These are phyloP conservation scores for Liquidambar formosana DNA, from an alignment of 164 flowering plant genomes.

Conservation along the genomic window DNA sequence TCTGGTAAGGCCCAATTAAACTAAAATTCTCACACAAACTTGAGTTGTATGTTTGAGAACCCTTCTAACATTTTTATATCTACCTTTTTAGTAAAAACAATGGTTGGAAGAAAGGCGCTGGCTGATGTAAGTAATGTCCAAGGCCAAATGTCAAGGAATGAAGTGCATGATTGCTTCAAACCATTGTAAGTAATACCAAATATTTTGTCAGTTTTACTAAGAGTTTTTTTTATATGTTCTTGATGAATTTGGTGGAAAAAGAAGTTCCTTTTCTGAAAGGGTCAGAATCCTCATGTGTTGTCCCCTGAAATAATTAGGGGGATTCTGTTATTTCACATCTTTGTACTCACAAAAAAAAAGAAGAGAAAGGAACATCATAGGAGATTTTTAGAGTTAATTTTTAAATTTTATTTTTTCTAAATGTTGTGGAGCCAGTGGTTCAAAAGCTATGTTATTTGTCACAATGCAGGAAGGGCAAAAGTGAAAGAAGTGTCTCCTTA, in stretches of 20 bases:
- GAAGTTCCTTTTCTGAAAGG: not conserved
- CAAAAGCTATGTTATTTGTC: not conserved
- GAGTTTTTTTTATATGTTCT: not conserved
- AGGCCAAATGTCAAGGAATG: constrained; percentile 21
- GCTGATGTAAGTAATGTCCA: constrained; percentile 63
- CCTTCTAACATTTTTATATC: not conserved
- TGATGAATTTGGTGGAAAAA: not conserved
- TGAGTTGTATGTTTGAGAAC: not conserved
- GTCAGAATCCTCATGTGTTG: not conserved
- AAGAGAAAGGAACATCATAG: not conserved
- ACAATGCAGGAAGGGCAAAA: constrained; percentile 20
- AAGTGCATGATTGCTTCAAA: constrained; percentile 28
- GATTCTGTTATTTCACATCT: not conserved
- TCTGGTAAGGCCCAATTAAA: constrained; percentile 36
- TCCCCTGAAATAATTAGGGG: not conserved
- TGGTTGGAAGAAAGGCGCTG: constrained; percentile 49
- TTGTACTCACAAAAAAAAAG: not conserved
- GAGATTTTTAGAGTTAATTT: not conserved
- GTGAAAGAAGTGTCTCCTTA: constrained; percentile 15
- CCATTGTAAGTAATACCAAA: constrained; percentile 34
- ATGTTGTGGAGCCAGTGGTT: not conserved
- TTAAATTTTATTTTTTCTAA: too few relatives aligned
- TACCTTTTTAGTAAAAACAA: constrained; percentile 27
- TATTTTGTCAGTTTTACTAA: not conserved
- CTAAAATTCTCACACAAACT: not conserved